These are phyloP conservation scores for Oryza australiensis DNA, from an alignment of 176 grass and related monocot genomes.

Conservation along the genomic window DNA sequence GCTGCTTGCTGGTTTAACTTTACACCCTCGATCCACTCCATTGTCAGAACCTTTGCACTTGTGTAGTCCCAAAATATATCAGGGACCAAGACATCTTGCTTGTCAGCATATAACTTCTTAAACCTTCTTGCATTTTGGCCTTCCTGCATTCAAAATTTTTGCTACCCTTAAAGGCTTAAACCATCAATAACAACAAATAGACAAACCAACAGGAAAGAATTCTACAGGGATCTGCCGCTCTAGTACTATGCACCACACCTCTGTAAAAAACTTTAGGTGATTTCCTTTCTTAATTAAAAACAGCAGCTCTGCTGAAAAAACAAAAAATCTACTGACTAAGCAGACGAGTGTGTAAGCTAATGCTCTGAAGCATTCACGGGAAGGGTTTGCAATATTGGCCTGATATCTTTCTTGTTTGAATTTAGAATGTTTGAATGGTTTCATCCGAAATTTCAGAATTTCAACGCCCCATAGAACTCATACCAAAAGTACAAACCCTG, in stretches of 20 bases:
- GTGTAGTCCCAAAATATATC: slow-evolving; percentile 99
- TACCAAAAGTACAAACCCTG: not conserved
- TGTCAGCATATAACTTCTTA: slow-evolving; percentile 94
- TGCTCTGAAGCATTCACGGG: not conserved
- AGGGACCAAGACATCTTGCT: slow-evolving; percentile 88
- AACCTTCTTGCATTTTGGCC: slow-evolving; percentile 94
- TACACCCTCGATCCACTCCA: slow-evolving; percentile 96
- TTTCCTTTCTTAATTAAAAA: not conserved
- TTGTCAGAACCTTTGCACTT: slow-evolving; percentile 86
- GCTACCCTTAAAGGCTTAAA: not conserved
- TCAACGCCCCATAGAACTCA: not conserved
- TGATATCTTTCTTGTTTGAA: not conserved
- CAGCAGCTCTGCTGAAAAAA: not conserved
- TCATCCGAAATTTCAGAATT: not conserved
- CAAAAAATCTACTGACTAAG: not conserved
- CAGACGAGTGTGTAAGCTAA: not conserved
- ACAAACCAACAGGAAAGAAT: not conserved
- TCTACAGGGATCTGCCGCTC: not conserved
- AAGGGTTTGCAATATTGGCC: not conserved
- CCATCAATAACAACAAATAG: not conserved
- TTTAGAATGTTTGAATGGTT: not conserved
- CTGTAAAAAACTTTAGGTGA: not conserved
- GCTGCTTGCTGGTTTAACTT: slow-evolving; percentile 88
- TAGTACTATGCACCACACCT: not conserved
- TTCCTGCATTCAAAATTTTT: slow-evolving; percentile 55